Conservation (phyloP, 148 eudicot species). For the Diospyros lotus region DNA sequence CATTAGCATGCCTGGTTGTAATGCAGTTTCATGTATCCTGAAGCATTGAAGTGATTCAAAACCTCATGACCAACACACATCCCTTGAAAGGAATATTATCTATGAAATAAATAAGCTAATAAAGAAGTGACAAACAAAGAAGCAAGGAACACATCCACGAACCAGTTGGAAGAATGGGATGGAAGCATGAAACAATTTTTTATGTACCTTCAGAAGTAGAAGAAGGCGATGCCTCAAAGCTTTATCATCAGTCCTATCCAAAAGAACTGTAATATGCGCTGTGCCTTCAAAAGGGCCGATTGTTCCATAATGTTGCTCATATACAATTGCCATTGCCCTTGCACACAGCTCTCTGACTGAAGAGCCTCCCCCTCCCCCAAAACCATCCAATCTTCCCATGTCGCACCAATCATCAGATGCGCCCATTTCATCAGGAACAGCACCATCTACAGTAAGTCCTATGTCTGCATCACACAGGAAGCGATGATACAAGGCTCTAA, state of each 20-base stretch:
- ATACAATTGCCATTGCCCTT: slow-evolving; percentile 97
- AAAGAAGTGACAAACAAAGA: background rate
- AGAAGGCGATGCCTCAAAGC: slow-evolving; percentile 96
- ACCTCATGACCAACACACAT: too few species aligned
- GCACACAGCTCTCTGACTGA: slow-evolving; percentile 98
- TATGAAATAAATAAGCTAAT: background rate
- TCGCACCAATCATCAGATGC: slow-evolving; percentile 99
- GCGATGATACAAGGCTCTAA: slow-evolving; percentile 93
- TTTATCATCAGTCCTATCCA: slow-evolving; percentile 96
- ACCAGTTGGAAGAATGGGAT: background rate
- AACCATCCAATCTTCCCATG: slow-evolving; percentile 98
- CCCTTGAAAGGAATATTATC: too few species aligned
- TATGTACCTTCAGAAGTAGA: slow-evolving; percentile 74
- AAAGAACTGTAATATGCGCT: slow-evolving; percentile 85
- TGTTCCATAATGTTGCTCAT: slow-evolving; percentile 75
- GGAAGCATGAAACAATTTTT: slow-evolving; percentile 9
- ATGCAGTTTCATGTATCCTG: too few species aligned
- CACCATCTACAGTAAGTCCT: slow-evolving; percentile 94
- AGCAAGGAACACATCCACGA: slow-evolving; percentile 4
- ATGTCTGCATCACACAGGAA: slow-evolving; percentile 94
- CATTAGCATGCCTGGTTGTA: too few species aligned
- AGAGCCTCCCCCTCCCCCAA: slow-evolving; percentile 96
- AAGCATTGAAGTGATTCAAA: too few species aligned
- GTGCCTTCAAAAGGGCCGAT: slow-evolving; percentile 95
- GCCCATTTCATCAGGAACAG: slow-evolving; percentile 95